These are phyloP conservation scores for Phaeosphaeria sp. DNA, from an alignment of 2,329 filamentous ascomycete genomes.

Conservation along the genomic window DNA sequence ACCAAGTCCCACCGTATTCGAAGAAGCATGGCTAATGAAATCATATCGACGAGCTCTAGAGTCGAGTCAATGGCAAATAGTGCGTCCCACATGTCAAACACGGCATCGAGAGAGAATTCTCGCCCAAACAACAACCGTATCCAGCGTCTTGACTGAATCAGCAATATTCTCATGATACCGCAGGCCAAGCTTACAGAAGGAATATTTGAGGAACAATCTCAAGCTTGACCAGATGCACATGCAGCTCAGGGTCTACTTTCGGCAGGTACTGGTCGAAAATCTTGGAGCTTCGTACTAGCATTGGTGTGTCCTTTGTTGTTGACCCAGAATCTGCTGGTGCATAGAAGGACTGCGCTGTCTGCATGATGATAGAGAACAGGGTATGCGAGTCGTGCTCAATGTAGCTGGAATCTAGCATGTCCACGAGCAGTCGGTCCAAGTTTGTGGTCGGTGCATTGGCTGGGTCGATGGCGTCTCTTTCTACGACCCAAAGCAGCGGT, in stretches of 20 bases:
- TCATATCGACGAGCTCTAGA: constrained; percentile 81
- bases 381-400: constrained; percentile 92
- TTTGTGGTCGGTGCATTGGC: constrained; percentile 28
- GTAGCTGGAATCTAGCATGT: constrained; percentile 72
- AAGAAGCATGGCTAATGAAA: constrained; percentile 94
- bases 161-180: not conserved
- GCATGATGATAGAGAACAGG: constrained; percentile 87
- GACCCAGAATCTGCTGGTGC: constrained; percentile 63
- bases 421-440: constrained; percentile 34
- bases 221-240: constrained; percentile 78
- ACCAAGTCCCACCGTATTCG: constrained; percentile 89
- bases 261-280: constrained; percentile 85
- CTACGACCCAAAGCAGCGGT: constrained; percentile 83
- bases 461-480: constrained; percentile 76
- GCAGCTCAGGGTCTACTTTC: constrained; percentile 82
- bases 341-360: constrained; percentile 84
- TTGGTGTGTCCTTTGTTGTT: constrained; percentile 63
- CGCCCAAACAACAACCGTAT: constrained; percentile 90
- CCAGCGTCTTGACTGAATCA: constrained; percentile 72
- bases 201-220: constrained; percentile 97
- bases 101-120: constrained; percentile 87
- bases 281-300: constrained; percentile 82
- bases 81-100: constrained; percentile 86
- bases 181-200: constrained; percentile 70
- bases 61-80: constrained; percentile 86